These are phyloP conservation scores for Populus tremula DNA, from an alignment of 345 rosid species.

Conservation along the genomic window DNA sequence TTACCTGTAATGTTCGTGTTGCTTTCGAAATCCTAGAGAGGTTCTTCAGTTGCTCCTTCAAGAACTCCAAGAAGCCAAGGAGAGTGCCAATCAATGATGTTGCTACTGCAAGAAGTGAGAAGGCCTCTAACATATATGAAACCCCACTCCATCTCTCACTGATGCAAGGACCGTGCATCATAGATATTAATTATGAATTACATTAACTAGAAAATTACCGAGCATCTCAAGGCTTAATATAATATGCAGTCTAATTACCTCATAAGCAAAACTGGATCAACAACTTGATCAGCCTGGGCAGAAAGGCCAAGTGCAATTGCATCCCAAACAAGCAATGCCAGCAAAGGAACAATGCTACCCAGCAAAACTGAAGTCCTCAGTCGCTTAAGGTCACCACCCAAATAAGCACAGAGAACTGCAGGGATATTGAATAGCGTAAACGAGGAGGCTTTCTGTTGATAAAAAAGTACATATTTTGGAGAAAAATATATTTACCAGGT, in stretches of 20 bases:
- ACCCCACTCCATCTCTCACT: constrained; percentile 57
- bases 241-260: constrained; percentile 26
- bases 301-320: constrained; percentile 51
- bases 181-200: not conserved
- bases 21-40: constrained; percentile 11
- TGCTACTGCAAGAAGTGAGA: constrained; percentile 62
- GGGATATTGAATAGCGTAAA: constrained; percentile 9
- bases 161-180: not conserved
- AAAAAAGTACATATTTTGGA: not conserved
- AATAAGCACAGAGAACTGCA: constrained; percentile 64
- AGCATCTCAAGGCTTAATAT: not conserved
- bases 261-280: constrained; percentile 52
- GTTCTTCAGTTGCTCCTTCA: constrained; percentile 53
- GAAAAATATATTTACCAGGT: constrained; percentile 38
- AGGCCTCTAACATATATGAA: constrained; percentile 54
- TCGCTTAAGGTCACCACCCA: constrained; percentile 52
- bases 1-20: constrained; percentile 18
- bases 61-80: constrained; percentile 60
- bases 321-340: constrained; percentile 60
- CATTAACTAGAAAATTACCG: not conserved
- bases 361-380: constrained; percentile 48
- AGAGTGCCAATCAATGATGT: constrained; percentile 59
- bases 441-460: constrained; percentile 1
- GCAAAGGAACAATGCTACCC: constrained; percentile 56
- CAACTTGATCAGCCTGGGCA: constrained; percentile 31